Evolutionary conservation across 805 yeast genomes (phyloP).

Genomic region (Trichomonascus vanleenenianus): DNA sequence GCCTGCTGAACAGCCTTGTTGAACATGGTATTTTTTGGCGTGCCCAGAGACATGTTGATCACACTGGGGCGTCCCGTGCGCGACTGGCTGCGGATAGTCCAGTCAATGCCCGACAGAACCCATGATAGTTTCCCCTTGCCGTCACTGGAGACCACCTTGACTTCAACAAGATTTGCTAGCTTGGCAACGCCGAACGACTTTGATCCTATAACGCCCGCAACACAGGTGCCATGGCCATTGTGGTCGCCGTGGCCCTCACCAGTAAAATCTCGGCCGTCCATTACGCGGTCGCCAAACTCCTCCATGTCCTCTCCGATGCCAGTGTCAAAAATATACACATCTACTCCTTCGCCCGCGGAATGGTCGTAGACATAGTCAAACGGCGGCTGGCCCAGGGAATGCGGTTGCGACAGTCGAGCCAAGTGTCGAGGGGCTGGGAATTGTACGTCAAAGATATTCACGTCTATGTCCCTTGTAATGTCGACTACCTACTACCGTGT

Average conservation of each 20-base stretch:
- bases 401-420: constrained; percentile 24
- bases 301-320: constrained; percentile 41
- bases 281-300: constrained; percentile 36
- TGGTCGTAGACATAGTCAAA: constrained; percentile 24
- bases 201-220: constrained; percentile 79
- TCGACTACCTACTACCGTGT: constrained; percentile 32
- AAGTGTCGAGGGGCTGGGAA: constrained; percentile 45
- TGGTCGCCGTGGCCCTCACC: constrained; percentile 47
- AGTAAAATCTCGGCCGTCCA: constrained; percentile 38
- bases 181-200: constrained; percentile 75
- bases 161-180: constrained; percentile 49
- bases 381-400: constrained; percentile 22
- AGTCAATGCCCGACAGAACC: constrained; percentile 29
- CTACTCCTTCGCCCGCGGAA: constrained; percentile 49
- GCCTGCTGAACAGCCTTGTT: constrained; percentile 22
- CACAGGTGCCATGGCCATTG: constrained; percentile 88
- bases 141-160: constrained; percentile 55
- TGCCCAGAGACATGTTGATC: constrained; percentile 23
- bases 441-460: constrained; percentile 50
- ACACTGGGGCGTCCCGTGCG: constrained; percentile 14
- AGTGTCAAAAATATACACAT: constrained; percentile 74
- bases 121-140: constrained; percentile 54
- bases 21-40: constrained; percentile 20
- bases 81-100: constrained; percentile 20
- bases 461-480: constrained; percentile 55